Evolutionary conservation across 345 rosid species (phyloP), one percentile per base, ranked within the genome.

Genomic region (Arabis alpina): DNA sequence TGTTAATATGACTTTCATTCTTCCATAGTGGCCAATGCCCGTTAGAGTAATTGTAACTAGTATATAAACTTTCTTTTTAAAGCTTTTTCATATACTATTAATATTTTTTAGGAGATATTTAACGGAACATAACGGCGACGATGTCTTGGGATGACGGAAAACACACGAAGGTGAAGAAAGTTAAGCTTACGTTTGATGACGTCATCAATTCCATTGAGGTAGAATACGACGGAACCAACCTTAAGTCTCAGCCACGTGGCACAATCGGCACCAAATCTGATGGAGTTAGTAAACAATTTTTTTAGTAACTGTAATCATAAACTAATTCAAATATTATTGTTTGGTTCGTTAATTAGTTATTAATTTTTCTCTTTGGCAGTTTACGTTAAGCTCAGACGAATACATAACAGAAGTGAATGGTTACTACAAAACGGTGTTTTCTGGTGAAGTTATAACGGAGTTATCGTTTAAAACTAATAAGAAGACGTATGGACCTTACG

Each of bases 131-230:
- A 24, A 69, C 61, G 32, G 37, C 30, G 0, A 61, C 24, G 3
- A 72, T 64, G 76, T 72, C 71, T 64, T 72, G 76, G 76, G 76
- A 72, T 16, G 76, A 72, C 58, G 76, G 76, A 64, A 72, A 56
- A 32, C 70, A 72, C 71, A 0, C 58, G 15, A 72, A 72, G 58
- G 76, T 72, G 51, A 64, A 64, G 44, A 36, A 11, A 8, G 58
- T 63, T 15, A 19, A 45, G 51, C 49, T 72, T 0, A 72, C 71
- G 15, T 55, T 28, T 34, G 76, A 55, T 47, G 71, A 64, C 19
- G 76, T 39, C 52, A 72, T 72, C 64, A 64, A 11, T 1, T 72
- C 71, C 28, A 64, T 72, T 14, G 36, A 72, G 51, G 70, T 64
- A 3, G 76, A 55, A 2, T 64, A 72, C 50, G 34, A 55, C 15